Base-by-base conservation (phyloP, 805 yeast genomes). In the Ogataea trehalophila region DNA sequence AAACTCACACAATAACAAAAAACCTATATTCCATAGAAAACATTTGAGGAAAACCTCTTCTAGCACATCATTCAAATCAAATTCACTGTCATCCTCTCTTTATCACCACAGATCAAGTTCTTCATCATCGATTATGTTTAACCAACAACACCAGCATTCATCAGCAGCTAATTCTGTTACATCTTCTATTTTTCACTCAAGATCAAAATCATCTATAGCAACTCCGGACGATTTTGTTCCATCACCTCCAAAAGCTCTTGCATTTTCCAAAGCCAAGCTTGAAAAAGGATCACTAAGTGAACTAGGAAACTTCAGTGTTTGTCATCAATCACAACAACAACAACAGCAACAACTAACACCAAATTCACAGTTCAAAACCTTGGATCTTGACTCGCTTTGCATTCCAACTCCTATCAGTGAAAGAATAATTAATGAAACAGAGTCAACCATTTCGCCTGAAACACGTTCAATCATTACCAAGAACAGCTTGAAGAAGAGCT, bases 31-130 rank as follows among this genome's bases (percentile, higher is more conserved):
- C 43, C 47, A 44, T 42, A 50, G 53, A 39, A 49, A 53, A 17
- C 45, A 48, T 48, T 17, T 51, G 11, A 46, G 49, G 20, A 48
- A 46, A 33, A 39, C 52, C 5, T 44, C 50, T 9, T 48, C 57
- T 6, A 49, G 42, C 14, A 42, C 56, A 2, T 49, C 60, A 2
- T 57, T 54, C 46, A 56, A 49, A 42, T 52, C 57, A 6, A 45
- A 48, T 38, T 57, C 60, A 6, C 33, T 55, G 16, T 41, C 58
- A 4, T 55, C 61, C 7, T 53, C 58, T 1, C 36, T 50, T 16
- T 48, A 51, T 47, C 62, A 58, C 42, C 42, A 56, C 9, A 52
- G 60, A 37, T 54, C 58, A 4, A 52, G 43, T 31, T 55, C 58
- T 3, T 48, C 56, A 11, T 56, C 58, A 9, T 49, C 53, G 6